A percentile compares a stretch with the other conserved stretches of the same genome.
Conservation (phyloP, 768 basidiomycete species). For the Mrakia hoshinonis region DNA sequence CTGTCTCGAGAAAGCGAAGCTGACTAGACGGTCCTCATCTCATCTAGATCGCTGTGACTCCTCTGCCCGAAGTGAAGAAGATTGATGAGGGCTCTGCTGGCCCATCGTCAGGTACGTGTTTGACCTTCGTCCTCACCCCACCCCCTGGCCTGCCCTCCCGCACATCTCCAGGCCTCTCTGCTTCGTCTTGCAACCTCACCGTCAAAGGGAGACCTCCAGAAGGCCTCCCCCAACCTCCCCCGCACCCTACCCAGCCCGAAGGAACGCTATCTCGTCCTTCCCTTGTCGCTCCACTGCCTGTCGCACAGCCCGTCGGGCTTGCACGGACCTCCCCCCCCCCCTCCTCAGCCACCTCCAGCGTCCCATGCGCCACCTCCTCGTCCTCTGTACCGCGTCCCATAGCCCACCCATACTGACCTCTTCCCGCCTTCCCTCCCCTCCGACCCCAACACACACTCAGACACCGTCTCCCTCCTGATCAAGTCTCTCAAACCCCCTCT, state of each 20-base stretch:
- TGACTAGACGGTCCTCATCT: neutral
- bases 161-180: neutral
- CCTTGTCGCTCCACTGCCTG: no score
- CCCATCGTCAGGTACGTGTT: neutral
- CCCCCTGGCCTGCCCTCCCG: neutral
- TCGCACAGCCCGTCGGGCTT: no score
- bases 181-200: no score
- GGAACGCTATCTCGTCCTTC: no score
- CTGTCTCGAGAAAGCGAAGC: neutral
- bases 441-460: conserved; percentile 23
- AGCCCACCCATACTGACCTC: neutral
- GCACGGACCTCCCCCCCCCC: neutral
- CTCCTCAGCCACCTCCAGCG: neutral
- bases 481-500: conserved; percentile 85
- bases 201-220: no score
- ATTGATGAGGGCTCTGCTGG: neutral
- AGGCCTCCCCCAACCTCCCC: no score
- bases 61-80: neutral
- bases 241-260: no score
- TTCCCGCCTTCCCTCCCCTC: neutral
- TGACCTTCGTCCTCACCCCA: neutral
- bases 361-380: neutral
- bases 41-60: neutral
- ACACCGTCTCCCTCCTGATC: conserved; percentile 63
- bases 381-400: neutral